Conservation (phyloP, 2,329 filamentous ascomycete species). For the Venturia pyrina region DNA sequence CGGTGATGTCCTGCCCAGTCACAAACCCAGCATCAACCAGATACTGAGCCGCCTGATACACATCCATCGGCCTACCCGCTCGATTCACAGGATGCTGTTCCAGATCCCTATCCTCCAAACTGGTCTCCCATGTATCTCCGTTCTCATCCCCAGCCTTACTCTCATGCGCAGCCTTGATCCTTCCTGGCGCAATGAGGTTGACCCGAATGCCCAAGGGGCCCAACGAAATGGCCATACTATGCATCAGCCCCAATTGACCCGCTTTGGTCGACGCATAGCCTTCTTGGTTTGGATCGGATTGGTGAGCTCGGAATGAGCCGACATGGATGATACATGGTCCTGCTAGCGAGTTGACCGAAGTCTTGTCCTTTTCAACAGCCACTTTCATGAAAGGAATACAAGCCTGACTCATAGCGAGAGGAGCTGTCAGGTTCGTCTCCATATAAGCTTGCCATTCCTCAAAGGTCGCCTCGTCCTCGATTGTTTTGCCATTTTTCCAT, state of each 20-base stretch:
- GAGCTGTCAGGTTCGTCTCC: slow-evolving; percentile 38
- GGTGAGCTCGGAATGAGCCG: slow-evolving; percentile 36
- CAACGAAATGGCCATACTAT: slow-evolving; percentile 28
- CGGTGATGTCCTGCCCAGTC: slow-evolving; percentile 18
- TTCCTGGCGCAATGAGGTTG: slow-evolving; percentile 35
- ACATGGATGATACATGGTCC: slow-evolving; percentile 39
- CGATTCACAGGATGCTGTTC: slow-evolving; percentile 34
- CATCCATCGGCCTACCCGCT: slow-evolving; percentile 36
- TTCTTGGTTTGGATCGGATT: slow-evolving; percentile 39
- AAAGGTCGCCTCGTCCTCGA: slow-evolving; percentile 34
- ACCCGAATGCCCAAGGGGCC: slow-evolving; percentile 25
- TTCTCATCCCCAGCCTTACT: slow-evolving; percentile 35
- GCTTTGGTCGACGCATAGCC: slow-evolving; percentile 36
- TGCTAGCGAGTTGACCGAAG: slow-evolving; percentile 18
- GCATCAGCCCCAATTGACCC: slow-evolving; percentile 27
- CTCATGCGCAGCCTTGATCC: slow-evolving; percentile 39
- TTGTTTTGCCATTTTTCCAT: slow-evolving; percentile 37
- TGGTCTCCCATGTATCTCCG: slow-evolving; percentile 28
- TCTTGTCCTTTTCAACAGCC: slow-evolving; percentile 15
- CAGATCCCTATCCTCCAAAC: slow-evolving; percentile 30
- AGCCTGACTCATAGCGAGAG: slow-evolving; percentile 37
- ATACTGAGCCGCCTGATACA: slow-evolving; percentile 35
- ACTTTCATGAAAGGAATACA: slow-evolving; percentile 38
- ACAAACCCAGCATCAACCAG: slow-evolving; percentile 30
- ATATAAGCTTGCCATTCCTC: slow-evolving; percentile 37